Percentiles rank a stretch among this genome's conserved stretches.
Evolutionary conservation across 192 early-diverging fungal species (phyloP).

Genomic region (Podila minutissima): DNA sequence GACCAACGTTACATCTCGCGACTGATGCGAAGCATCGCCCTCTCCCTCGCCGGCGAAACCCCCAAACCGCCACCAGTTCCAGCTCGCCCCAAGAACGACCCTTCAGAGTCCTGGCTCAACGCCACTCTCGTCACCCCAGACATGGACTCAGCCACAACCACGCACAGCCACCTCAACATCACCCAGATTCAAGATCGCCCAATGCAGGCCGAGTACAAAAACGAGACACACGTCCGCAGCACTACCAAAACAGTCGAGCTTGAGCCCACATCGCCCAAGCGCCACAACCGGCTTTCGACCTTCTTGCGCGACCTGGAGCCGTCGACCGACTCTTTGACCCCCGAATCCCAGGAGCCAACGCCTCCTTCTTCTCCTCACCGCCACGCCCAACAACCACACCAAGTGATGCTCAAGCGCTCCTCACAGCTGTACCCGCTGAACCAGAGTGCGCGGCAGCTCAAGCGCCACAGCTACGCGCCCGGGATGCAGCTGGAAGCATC

Average conservation of each 20-base stretch:
- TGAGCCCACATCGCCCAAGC: background rate
- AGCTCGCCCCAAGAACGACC: background rate
- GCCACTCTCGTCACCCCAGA: slow-evolving; percentile 1
- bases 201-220: background rate
- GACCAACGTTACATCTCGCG: background rate
- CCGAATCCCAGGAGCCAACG: background rate
- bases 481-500: too few relatives aligned
- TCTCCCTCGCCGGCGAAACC: background rate
- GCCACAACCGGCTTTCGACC: background rate
- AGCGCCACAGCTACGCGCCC: background rate
- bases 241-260: background rate
- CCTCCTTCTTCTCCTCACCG: background rate
- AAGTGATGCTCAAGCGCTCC: background rate
- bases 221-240: background rate
- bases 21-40: background rate
- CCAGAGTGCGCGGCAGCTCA: background rate
- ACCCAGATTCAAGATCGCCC: background rate
- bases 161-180: background rate
- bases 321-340: background rate
- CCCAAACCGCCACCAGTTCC: slow-evolving; percentile 1
- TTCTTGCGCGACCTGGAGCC: background rate
- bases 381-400: background rate
- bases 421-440: background rate
- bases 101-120: background rate
- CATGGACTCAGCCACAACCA: background rate